phyloP scores from a whole-genome alignment of 352 stramenopile species.

The Phytophthora sp. region DNA sequence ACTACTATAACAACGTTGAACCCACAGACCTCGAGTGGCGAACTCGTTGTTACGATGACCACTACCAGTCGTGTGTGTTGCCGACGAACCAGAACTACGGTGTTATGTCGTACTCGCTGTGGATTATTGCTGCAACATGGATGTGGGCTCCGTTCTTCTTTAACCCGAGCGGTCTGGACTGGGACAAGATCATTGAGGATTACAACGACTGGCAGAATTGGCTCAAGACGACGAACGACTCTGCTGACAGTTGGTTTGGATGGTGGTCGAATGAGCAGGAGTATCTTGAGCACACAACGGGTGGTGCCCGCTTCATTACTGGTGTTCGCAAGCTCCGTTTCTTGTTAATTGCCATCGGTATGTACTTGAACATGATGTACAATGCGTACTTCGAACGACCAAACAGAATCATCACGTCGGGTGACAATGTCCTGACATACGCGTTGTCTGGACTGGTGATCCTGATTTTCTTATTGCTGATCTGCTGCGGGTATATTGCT shows the following conservation, averaged over 20 bases:
- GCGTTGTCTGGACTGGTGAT: conserved; percentile 67
- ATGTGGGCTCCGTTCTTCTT: conserved; percentile 92
- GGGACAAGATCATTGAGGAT: conserved; percentile 96
- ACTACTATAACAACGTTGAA: conserved; percentile 81
- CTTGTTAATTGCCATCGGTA: conserved; percentile 67
- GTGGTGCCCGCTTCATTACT: conserved; percentile 64
- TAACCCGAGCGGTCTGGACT: conserved; percentile 98
- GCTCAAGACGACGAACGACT: conserved; percentile 91
- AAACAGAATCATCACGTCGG: conserved; percentile 58
- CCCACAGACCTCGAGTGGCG: conserved; percentile 80
- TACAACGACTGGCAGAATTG: conserved; percentile 95
- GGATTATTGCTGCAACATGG: conserved; percentile 92
- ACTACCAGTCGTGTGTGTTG: conserved; percentile 91
- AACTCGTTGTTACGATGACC: conserved; percentile 76
- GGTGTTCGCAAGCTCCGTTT: conserved; percentile 86
- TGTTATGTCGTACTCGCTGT: conserved; percentile 97
- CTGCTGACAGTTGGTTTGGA: conserved; percentile 85
- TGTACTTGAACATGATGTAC: conserved; percentile 87
- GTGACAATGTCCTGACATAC: conserved; percentile 66
- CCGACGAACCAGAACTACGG: conserved; percentile 97
- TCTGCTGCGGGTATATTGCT: conserved; percentile 86
- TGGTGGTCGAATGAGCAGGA: conserved; percentile 88
- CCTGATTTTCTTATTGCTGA: conserved; percentile 71
- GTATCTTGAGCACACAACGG: conserved; percentile 83
- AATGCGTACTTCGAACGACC: conserved; percentile 77